Conservation (phyloP, 176 grass and related monocot species). For the Hyparrhenia diplandra region DNA sequence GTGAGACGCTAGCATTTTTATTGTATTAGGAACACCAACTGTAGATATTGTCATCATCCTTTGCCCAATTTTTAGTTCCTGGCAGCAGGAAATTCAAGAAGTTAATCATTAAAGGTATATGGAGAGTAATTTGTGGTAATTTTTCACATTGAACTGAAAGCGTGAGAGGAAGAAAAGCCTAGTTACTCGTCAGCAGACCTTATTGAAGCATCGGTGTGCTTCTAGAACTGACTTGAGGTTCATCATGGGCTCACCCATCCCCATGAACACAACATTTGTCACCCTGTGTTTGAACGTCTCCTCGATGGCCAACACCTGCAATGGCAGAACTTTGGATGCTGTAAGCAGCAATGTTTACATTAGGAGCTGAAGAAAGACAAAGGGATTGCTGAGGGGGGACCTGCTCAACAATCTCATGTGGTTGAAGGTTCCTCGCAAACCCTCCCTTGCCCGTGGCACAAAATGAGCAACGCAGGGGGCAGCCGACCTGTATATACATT, state of each 20-base stretch:
- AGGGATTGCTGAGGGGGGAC: constrained; percentile 9
- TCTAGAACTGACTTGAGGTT: constrained; percentile 88
- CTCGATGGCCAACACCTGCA: constrained; percentile 82
- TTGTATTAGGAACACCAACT: constrained; percentile 91
- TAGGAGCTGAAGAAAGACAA: background rate
- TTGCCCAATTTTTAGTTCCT: constrained; percentile 95
- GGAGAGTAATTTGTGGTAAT: background rate
- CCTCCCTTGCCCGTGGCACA: constrained; percentile 94
- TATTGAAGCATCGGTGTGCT: constrained; percentile 81
- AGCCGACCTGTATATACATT: constrained; percentile 61
- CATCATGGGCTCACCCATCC: constrained; percentile 97
- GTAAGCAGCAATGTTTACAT: background rate
- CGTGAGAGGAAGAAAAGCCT: background rate
- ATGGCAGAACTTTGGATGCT: too few species aligned
- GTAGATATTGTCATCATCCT: constrained; percentile 99
- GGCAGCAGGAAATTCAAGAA: background rate
- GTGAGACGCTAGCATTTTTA: constrained; percentile 78
- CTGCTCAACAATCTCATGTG: constrained; percentile 86
- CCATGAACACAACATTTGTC: constrained; percentile 97
- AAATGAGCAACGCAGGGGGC: constrained; percentile 81
- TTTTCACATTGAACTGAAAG: background rate
- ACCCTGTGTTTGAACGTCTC: constrained; percentile 86
- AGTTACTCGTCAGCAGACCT: constrained; percentile 38
- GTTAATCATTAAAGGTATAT: background rate
- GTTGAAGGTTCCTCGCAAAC: constrained; percentile 82